Evolutionary conservation across 1,284 basidiomycete species (phyloP).

Genomic region (Cerrena zonata): DNA sequence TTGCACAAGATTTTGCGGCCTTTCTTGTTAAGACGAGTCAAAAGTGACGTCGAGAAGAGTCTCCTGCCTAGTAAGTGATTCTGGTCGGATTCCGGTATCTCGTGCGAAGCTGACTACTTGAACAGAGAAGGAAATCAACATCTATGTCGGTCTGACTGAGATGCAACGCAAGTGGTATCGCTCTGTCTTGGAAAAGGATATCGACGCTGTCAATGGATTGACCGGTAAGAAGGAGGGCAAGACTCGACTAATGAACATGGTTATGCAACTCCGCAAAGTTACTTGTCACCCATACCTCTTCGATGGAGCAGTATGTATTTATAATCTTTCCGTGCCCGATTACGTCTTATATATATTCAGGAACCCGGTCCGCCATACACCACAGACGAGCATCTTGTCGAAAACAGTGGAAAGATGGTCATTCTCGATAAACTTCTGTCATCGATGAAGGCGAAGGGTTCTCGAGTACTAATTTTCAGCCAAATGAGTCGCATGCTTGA

Average conservation of each 20-base stretch:
- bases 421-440: conserved; percentile 91
- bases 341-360: conserved; percentile 27
- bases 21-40: conserved; percentile 91
- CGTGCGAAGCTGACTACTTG: not conserved
- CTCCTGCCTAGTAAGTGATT: conserved; percentile 83
- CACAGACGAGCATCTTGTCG: conserved; percentile 92
- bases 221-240: conserved; percentile 99
- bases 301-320: conserved; percentile 65
- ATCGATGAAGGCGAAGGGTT: conserved; percentile 88
- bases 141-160: conserved; percentile 94
- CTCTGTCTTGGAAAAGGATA: conserved; percentile 94
- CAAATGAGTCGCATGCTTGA: conserved; percentile 94
- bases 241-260: conserved; percentile 96
- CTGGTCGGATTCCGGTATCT: not conserved
- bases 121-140: conserved; percentile 96
- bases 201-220: conserved; percentile 92
- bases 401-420: conserved; percentile 96
- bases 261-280: conserved; percentile 93
- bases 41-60: conserved; percentile 95
- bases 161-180: conserved; percentile 99
- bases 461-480: conserved; percentile 93
- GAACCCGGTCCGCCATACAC: conserved; percentile 98
- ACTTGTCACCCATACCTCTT: conserved; percentile 84
- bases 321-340: conserved; percentile 1
- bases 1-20: conserved; percentile 95